These are phyloP conservation scores for Polyporus tsugae DNA, from an alignment of 1,284 basidiomycete species.

Conservation along the genomic window DNA sequence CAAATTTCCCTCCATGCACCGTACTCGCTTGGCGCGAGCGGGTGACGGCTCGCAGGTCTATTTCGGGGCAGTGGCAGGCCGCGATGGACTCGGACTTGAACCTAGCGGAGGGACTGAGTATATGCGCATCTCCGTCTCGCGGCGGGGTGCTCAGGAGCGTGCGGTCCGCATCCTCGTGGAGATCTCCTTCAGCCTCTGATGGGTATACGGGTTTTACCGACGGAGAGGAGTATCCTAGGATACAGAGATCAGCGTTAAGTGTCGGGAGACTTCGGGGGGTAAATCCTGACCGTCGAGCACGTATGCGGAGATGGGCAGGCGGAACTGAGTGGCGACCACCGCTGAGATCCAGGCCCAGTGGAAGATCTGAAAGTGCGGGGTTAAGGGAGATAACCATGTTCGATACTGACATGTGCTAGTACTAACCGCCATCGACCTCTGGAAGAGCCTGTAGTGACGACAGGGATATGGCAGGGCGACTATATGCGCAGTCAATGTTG, in stretches of 20 bases:
- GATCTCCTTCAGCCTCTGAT: background rate
- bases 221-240: background rate
- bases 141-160: conserved; percentile 6
- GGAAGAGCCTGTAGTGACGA: conserved; percentile 6
- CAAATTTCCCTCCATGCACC: too few species aligned
- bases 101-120: background rate
- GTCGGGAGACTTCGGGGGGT: background rate
- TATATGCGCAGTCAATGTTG: background rate
- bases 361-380: conserved; percentile 11
- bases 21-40: background rate
- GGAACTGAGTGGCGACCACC: conserved; percentile 22
- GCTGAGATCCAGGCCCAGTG: conserved; percentile 24
- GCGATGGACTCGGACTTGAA: background rate
- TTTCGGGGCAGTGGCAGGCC: background rate
- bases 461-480: background rate
- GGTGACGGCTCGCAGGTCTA: background rate
- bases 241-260: background rate
- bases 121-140: background rate
- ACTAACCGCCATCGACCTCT: conserved; percentile 22
- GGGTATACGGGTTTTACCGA: background rate
- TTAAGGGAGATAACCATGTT: background rate
- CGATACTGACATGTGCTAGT: background rate
- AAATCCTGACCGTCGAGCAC: conserved; percentile 16
- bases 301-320: conserved; percentile 23
- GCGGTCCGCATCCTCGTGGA: background rate